These are phyloP conservation scores for Amanita inopinata DNA, from an alignment of 768 basidiomycete species.

Conservation along the genomic window DNA sequence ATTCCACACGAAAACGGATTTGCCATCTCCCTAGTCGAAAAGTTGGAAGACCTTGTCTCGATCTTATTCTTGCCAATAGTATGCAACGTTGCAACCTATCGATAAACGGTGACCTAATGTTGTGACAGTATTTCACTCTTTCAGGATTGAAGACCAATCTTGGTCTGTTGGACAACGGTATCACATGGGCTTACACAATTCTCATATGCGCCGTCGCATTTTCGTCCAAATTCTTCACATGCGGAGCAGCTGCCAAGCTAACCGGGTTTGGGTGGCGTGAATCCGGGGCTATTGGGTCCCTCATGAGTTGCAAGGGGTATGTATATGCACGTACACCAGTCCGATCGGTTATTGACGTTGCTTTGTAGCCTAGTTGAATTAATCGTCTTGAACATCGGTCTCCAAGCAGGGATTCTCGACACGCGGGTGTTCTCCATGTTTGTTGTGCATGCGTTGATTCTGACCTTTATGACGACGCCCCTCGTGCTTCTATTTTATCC, in stretches of 20 bases:
- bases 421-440: conserved; percentile 81
- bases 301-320: conserved; percentile 90
- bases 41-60: conserved; percentile 78
- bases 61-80: conserved; percentile 73
- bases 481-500: conserved; percentile 76
- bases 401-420: conserved; percentile 54
- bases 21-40: conserved; percentile 72
- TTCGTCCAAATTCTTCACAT: conserved; percentile 68
- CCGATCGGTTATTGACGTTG: neutral
- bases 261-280: conserved; percentile 70
- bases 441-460: conserved; percentile 65
- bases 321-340: conserved; percentile 13
- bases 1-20: conserved; percentile 79
- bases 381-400: conserved; percentile 86
- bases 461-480: conserved; percentile 82
- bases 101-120: neutral
- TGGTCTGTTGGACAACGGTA: conserved; percentile 62
- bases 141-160: conserved; percentile 79
- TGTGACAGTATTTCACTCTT: conserved; percentile 21
- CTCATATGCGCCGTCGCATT: conserved; percentile 71
- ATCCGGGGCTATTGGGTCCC: conserved; percentile 68
- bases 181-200: conserved; percentile 75
- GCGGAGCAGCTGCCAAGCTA: conserved; percentile 45
- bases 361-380: conserved; percentile 61
- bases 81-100: conserved; percentile 17